Conservation (phyloP, 441 rosid genomes). For the Isatis lusitanica region DNA sequence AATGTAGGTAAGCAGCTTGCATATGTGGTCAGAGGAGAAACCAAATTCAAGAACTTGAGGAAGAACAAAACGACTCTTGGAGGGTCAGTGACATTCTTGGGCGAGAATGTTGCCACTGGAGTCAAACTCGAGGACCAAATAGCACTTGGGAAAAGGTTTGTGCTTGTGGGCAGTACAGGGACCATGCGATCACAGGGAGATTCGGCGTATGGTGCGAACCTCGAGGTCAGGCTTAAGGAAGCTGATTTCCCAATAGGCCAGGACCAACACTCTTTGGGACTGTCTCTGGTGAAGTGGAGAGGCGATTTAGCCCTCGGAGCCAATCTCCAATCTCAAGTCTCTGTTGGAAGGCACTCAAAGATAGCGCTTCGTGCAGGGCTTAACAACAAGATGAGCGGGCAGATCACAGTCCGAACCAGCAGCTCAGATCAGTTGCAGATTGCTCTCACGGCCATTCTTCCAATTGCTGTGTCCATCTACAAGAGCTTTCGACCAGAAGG, state of each 20-base stretch:
- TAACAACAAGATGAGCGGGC: conserved; percentile 88
- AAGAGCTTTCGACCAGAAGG: conserved; percentile 61
- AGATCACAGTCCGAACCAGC: conserved; percentile 68
- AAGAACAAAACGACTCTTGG: conserved; percentile 74
- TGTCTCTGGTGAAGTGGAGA: conserved; percentile 89
- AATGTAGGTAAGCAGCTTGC: conserved; percentile 81
- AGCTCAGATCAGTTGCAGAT: conserved; percentile 89
- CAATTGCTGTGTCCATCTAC: conserved; percentile 61
- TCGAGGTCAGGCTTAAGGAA: conserved; percentile 66
- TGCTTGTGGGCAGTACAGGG: conserved; percentile 74
- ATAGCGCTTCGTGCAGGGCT: conserved; percentile 77
- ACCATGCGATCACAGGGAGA: conserved; percentile 65
- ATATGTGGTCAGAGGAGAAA: conserved; percentile 69
- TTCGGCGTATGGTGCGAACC: conserved; percentile 73
- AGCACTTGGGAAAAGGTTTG: conserved; percentile 59
- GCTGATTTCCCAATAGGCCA: conserved; percentile 80
- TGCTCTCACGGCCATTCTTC: conserved; percentile 64
- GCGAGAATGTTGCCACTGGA: conserved; percentile 77
- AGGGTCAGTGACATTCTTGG: conserved; percentile 63
- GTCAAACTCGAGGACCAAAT: conserved; percentile 81
- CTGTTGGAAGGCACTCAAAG: conserved; percentile 71
- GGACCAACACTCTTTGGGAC: conserved; percentile 72
- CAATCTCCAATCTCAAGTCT: conserved; percentile 77
- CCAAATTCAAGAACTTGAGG: conserved; percentile 65
- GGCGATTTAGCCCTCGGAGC: conserved; percentile 88